Base-by-base conservation (phyloP, 2,329 filamentous ascomycete genomes). In the Fusarium cyanostomum region DNA sequence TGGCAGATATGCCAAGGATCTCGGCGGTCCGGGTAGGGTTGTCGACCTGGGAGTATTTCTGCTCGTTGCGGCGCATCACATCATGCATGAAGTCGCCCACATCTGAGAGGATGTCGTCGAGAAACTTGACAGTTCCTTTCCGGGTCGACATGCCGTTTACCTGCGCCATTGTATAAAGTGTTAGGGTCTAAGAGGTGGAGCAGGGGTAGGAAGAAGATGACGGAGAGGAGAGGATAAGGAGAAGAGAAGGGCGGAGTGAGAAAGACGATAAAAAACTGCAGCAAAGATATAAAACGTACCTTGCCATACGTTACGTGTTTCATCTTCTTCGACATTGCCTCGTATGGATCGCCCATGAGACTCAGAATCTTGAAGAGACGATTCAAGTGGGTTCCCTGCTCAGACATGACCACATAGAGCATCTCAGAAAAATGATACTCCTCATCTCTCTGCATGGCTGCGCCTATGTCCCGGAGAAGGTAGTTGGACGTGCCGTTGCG, bases 51-150 rank as follows among this genome's bases (percentile, higher is more conserved):
- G 81, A 78, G 74, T 90, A 90, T 76, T 90, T 90, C 70, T 81
- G 79, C 54, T 82, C 77, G 72, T 90, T 90, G 73, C 81, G 82
- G 69, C 77, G 82, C 86, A 91, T 90, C 37, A 90, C 87, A 39
- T 89, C 86, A 76, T 90, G 87, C 89, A 91, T 91, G 74, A 86
- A 86, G 30, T 89, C 86, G 66, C 83, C 79, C 9, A 86, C 85
- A 62, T 85, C 79, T 48, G 81, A 77, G 28, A 89, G 77, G 62
- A 88, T 85, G 56, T 84, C 82, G 59, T 84, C 79, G 54, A 86
- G 77, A 66, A 86, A 82, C 64, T 85, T 81, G 8, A 85, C 83
- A 4, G 80, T 85, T 54, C 79, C 79, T 8, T 75, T 73, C 30
- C 73, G 77, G 35, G 75, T 79, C 53, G 68, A 79, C 74, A 79